Base-by-base conservation (phyloP, 768 basidiomycete genomes). In the Epithele typhae region DNA sequence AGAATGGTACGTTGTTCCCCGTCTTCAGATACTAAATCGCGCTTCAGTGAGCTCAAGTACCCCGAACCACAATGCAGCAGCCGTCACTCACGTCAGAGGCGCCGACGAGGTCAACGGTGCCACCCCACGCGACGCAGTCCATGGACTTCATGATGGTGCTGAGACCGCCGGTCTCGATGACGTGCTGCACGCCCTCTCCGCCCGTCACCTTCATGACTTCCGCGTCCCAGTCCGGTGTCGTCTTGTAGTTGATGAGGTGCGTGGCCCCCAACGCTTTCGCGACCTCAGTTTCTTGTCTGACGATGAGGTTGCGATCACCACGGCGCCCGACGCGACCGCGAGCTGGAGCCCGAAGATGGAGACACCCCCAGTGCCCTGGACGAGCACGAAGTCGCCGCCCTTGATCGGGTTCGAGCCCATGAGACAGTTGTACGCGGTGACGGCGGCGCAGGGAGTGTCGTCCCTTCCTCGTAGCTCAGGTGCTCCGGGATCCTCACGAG, bases 381-480 rank as follows among this genome's bases (percentile, higher is more conserved):
- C 67, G 34, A 81, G 71, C 19, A 83, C 77, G 17, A 68, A 70
- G 50, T 83, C 79, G 14, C 82, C 82, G 14, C 75, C 76, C 58
- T 79, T 76, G 51, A 83, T 49, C 27, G 7, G 7, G 14, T 30
- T 72, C 4, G 63, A 60, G 3, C 80, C n/a, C n/a, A n/a, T n/a
- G n/a, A n/a, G n/a, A n/a, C 75, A 75, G 51, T 77, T 81, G 65
- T 82, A 86, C 0, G 84, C 81, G 0, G 82, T 86, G 45, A 85
- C 53, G 3, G 73, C 81, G 5, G 81, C 80, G 49, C 77, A 80
- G 24, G 82, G 78, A 87, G 65, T 19, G 81, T 81, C 0, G 84
- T 78, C 0, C 75, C 84, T 58, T 87, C 79, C 50, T 79, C 77
- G 52, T 77, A 82, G 2, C 72, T 74, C 17, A 85, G 68, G 58